Base-by-base conservation (phyloP, 139 green algal species). In the Ettlia oleoabundans region DNA sequence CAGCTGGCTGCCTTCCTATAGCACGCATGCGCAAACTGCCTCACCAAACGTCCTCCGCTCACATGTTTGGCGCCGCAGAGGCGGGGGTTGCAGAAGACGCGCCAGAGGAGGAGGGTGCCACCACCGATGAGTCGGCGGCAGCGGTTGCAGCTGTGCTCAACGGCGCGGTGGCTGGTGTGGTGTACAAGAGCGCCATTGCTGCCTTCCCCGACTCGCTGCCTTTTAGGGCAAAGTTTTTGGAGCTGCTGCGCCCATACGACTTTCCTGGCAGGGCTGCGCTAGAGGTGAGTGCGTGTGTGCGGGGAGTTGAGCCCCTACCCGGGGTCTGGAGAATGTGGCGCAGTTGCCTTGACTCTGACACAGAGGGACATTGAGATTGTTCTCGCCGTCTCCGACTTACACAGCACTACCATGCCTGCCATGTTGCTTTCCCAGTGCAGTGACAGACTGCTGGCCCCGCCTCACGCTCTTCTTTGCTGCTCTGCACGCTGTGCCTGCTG, bases 141-240 rank as follows among this genome's bases (percentile, higher is more conserved):
- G 93, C 93, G 0, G 84, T 92, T 28, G 63, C 83, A 1, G 85
- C 83, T 9, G 88, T 97, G n/a, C 85, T 97, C 51, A 81, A 72
- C 3, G 93, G 92, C 47, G 92, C 71, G 62, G 85, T 97, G 42
- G 93, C 91, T 1, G 37, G 52, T 0, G 75, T 95, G 28, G 93
- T 95, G 35, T 87, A 75, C 43, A 74, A 77, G 13, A 93, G 74
- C 30, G 93, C 93, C 0, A 55, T 93, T 7, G 76, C 75, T 26
- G 86, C 85, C 1, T 18, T 91, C 2, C 91, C 92, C 9, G 37
- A 32, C 33, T 87, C 76, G 64, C 67, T 92, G 70, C 66, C 66
- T 33, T 86, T 95, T 37, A 77, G 86, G 1, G 24, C 58, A 2
- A 58, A 78, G 2, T 87, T 97, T 51, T 78, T 97, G 85, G 71